phyloP scores from a whole-genome alignment of 2,329 filamentous ascomycete species.

The Calonectria crousiana region DNA sequence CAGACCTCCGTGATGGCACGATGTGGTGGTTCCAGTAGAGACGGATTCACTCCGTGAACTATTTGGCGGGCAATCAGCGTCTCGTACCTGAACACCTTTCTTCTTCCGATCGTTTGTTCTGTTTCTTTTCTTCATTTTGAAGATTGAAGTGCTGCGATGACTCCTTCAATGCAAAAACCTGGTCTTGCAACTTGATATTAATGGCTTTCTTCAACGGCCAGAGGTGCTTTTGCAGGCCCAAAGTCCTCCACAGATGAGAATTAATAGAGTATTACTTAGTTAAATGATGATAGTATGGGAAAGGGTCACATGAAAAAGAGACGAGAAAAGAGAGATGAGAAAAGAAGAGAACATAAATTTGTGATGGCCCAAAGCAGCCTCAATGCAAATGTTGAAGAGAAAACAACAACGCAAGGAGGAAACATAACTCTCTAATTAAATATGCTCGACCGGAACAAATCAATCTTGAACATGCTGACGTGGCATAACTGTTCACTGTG shows the following conservation, averaged over 20 bases:
- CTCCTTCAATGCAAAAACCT: neutral
- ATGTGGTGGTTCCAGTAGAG: neutral
- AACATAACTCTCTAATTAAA: neutral
- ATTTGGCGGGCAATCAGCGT: neutral
- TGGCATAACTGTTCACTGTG: neutral
- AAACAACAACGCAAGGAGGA: neutral
- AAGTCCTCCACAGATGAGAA: neutral
- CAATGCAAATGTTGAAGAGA: neutral
- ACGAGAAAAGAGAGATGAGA: neutral
- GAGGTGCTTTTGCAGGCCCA: neutral
- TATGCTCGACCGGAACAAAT: neutral
- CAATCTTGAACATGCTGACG: neutral
- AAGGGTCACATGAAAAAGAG: neutral
- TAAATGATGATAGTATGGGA: neutral
- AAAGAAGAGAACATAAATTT: neutral
- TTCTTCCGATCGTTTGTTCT: neutral
- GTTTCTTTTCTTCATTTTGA: neutral
- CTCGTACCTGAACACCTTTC: neutral
- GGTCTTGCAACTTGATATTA: neutral
- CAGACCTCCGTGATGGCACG: neutral
- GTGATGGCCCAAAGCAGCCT: neutral
- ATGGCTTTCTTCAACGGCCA: neutral
- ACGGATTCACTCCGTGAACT: neutral
- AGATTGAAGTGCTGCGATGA: neutral
- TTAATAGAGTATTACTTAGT: neutral